Evolutionary conservation across 208 protist genomes (phyloP).

Genomic region (Histomonas meleagridis): DNA sequence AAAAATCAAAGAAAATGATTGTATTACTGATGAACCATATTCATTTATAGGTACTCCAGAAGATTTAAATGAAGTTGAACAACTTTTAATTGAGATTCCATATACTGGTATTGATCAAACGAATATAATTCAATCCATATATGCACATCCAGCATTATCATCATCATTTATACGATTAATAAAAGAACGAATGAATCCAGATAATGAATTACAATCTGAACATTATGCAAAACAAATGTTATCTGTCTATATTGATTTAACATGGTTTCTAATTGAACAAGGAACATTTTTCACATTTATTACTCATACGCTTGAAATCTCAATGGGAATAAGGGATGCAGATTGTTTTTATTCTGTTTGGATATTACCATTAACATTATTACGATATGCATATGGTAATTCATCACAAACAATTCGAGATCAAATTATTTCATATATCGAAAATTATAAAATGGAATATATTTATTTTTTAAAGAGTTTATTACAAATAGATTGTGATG

Average conservation of each 20-base stretch:
- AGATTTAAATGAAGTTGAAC: background rate
- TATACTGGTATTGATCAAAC: background rate
- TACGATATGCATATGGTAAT: background rate
- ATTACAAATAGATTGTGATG: background rate
- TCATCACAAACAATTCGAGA: background rate
- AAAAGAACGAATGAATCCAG: background rate
- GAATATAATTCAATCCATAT: background rate
- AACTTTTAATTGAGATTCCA: background rate
- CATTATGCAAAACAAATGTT: background rate
- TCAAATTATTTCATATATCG: background rate
- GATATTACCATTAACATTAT: background rate
- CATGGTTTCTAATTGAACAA: background rate
- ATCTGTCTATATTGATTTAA: background rate
- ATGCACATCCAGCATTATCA: background rate
- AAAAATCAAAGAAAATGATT: no score
- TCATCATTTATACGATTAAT: background rate
- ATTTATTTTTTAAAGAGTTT: background rate
- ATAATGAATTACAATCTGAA: background rate
- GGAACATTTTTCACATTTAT: background rate
- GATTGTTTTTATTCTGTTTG: background rate
- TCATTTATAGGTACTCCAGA: background rate
- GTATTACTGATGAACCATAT: no score
- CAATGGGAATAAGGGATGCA: background rate
- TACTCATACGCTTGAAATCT: background rate
- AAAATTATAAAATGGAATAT: background rate